Base-by-base conservation (phyloP, 2,329 filamentous ascomycete species). In the Cladophialophora carrionii region DNA sequence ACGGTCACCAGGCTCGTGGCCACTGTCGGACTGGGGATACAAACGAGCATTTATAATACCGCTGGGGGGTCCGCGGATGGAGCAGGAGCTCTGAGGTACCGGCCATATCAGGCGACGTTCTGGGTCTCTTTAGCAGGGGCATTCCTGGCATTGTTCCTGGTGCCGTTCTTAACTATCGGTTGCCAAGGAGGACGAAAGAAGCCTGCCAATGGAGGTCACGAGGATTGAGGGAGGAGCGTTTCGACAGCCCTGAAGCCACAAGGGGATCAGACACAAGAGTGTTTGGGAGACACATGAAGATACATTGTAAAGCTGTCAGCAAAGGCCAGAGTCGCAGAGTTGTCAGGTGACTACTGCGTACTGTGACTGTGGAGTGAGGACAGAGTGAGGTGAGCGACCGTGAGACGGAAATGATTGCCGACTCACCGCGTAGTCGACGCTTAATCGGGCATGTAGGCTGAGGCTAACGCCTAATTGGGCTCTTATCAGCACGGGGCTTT, bases 1-100 rank as follows among this genome's bases (percentile, higher is more conserved):
- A 89, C 88, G 2, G 80, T 88, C 24, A 85, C 85, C 49, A 83
- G 87, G 62, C 78, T 90, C 3, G 84, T 83, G 56, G 81, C 81
- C 57, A 87, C 87, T 0, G 76, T 88, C 1, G 84, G 85, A 3
- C 81, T 88, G 61, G 86, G 86, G 0, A 81, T 89, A 56, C 82
- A 85, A 2, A 89, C 87, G 0, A 86, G 87, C 46, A 70, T 71
- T 20, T 73, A 67, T 66, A 70, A 68, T 14, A 65, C 63, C 46
- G 65, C 67, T 5, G 69, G 68, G 17, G 71, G 69, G 8, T 43
- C 63, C 1, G 64, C 65, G 4, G 48, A 65, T 26, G 67, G 68
- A 31, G 43, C 54, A 20, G 64, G 57, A 10, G 48, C 69, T 8
- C 9, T 67, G 4, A 62, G 59, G 37, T 73, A 70, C 46, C 51